Evolutionary conservation across 2,329 filamentous ascomycete genomes (phyloP).

Genomic region (Scedosporium minutisporum): DNA sequence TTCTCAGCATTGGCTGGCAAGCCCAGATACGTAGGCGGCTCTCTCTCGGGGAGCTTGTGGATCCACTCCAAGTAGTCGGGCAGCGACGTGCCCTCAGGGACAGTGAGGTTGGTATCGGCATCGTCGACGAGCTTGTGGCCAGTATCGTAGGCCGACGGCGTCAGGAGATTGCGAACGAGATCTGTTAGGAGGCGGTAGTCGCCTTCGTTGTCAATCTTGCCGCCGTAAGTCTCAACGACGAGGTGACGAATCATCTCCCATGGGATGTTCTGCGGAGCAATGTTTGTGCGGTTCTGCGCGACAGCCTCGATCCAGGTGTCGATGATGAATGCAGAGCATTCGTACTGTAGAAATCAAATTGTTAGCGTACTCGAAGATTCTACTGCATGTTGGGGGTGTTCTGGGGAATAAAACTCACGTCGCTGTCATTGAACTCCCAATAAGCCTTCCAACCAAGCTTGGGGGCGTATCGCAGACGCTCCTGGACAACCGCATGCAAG

Average conservation of each 20-base stretch:
- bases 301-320: conserved; percentile 86
- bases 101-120: conserved; percentile 51
- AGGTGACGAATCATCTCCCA: conserved; percentile 93
- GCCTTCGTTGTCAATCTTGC: conserved; percentile 86
- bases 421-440: conserved; percentile 99
- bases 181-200: conserved; percentile 67
- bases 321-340: conserved; percentile 92
- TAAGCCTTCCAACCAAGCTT: conserved; percentile 95
- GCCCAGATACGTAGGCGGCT: conserved; percentile 91
- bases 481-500: conserved; percentile 90
- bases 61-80: conserved; percentile 89
- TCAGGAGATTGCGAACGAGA: conserved; percentile 71
- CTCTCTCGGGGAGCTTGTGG: conserved; percentile 80
- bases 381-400: not conserved
- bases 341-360: conserved; percentile 52
- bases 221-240: conserved; percentile 89
- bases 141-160: conserved; percentile 81
- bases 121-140: conserved; percentile 80
- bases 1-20: conserved; percentile 96
- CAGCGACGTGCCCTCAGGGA: conserved; percentile 73
- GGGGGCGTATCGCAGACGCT: conserved; percentile 87
- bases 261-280: conserved; percentile 86
- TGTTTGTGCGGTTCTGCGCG: conserved; percentile 78
- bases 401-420: conserved; percentile 54
- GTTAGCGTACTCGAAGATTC: conserved; percentile 11